Evolutionary conservation across 176 grass and related monocot genomes (phyloP), one percentile per base, ranked within the genome.

Genomic region (Guadua angustifolia): DNA sequence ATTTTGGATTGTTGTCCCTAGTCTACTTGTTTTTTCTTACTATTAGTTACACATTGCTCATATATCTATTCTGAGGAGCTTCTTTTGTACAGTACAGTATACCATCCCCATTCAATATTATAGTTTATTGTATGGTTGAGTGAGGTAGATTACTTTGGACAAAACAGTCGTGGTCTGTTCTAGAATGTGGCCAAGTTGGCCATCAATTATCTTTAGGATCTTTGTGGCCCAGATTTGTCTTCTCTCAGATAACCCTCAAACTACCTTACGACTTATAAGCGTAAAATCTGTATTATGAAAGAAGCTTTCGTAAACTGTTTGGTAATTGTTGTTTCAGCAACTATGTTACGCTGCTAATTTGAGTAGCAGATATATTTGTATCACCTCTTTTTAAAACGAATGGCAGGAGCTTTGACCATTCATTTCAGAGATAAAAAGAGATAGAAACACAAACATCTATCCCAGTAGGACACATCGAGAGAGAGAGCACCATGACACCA

Each of bases 341-440:
- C 6, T 73, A 83, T 7, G 57, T 29, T 21, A 40, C 52, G 13
- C 75, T 61, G 6, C 26, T 70, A 78, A n/a, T 81, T 86, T 80
- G 38, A 16, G 35, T 80, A 42, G n/a, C n/a, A n/a, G n/a, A n/a
- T n/a, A n/a, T n/a, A n/a, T n/a, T n/a, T n/a, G n/a, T n/a, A n/a
- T n/a, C n/a, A n/a, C n/a, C n/a, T n/a, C n/a, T n/a, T n/a, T n/a
- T n/a, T n/a, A n/a, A n/a, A n/a, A n/a, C n/a, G n/a, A n/a, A n/a
- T n/a, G n/a, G n/a, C n/a, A n/a, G n/a, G n/a, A n/a, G n/a, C n/a
- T n/a, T n/a, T n/a, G n/a, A n/a, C n/a, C n/a, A n/a, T n/a, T n/a
- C n/a, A n/a, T n/a, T n/a, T n/a, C n/a, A n/a, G n/a, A n/a, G n/a
- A n/a, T n/a, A n/a, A n/a, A n/a, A n/a, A n/a, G n/a, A n/a, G n/a